Percentiles rank a stretch among this genome's conserved stretches.
Conservation (phyloP, 306 rosid species). For the Abrus pulchellus region DNA sequence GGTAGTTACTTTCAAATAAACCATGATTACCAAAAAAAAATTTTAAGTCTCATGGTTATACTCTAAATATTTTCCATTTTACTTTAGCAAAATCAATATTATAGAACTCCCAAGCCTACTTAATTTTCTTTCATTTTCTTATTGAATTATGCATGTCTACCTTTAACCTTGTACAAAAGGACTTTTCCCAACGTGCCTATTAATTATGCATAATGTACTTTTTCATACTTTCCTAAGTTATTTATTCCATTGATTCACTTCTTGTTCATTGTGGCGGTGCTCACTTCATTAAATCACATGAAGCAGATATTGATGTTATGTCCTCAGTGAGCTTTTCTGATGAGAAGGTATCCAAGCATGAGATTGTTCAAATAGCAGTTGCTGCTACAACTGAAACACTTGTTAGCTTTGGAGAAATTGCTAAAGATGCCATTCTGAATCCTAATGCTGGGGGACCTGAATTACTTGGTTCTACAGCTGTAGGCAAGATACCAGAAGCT, state of each 20-base stretch:
- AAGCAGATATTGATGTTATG: slow-evolving; percentile 38
- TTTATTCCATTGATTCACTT: slow-evolving; percentile 31
- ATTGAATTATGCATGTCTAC: slow-evolving; percentile 7
- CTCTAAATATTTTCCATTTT: background rate
- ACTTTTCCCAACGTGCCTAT: background rate
- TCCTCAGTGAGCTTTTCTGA: slow-evolving; percentile 39
- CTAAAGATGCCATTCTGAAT: slow-evolving; percentile 28
- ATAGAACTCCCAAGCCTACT: slow-evolving; percentile 7
- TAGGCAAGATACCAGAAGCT: slow-evolving; percentile 28
- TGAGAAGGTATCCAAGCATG: slow-evolving; percentile 27
- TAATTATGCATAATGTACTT: slow-evolving; percentile 4
- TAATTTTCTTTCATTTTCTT: slow-evolving; percentile 30
- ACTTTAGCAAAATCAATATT: background rate
- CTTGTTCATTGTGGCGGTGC: background rate
- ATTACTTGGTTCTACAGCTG: slow-evolving; percentile 32
- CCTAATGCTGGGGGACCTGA: slow-evolving; percentile 32
- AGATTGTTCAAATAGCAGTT: slow-evolving; percentile 21
- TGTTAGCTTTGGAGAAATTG: slow-evolving; percentile 32
- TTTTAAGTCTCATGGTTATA: background rate
- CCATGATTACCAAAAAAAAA: background rate
- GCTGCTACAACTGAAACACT: slow-evolving; percentile 36
- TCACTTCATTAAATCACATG: slow-evolving; percentile 22
- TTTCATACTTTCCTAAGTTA: background rate
- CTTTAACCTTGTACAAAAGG: slow-evolving; percentile 5
- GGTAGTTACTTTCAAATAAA: slow-evolving; percentile 1